Conservation (phyloP, 2,329 filamentous ascomycete species). For the Fusarium mexicanum region DNA sequence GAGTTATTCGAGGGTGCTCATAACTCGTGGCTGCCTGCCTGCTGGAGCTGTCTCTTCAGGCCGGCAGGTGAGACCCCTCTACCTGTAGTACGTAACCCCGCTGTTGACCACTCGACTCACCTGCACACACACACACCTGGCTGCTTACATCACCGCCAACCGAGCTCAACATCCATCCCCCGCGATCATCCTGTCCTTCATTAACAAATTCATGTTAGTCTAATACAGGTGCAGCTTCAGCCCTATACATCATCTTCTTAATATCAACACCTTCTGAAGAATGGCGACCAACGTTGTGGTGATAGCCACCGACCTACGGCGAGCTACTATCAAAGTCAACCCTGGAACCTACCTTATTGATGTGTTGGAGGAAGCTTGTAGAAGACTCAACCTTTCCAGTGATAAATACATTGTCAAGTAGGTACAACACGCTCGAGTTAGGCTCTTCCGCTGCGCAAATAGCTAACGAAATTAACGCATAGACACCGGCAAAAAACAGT, state of each 20-base stretch:
- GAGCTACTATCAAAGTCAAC: constrained; percentile 83
- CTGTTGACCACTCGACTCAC: constrained; percentile 1
- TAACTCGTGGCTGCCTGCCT: constrained; percentile 19
- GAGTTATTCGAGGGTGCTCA: background rate
- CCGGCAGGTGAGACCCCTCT: background rate
- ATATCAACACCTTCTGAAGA: background rate
- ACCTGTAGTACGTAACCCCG: constrained; percentile 16
- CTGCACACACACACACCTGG: background rate
- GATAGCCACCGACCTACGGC: constrained; percentile 80
- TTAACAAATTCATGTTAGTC: background rate
- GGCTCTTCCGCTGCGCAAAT: background rate
- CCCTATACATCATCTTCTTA: background rate
- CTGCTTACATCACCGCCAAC: constrained; percentile 35
- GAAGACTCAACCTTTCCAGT: constrained; percentile 77
- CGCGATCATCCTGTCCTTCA: constrained; percentile 8
- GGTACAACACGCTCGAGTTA: constrained; percentile 25
- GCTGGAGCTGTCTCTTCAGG: background rate
- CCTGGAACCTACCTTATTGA: constrained; percentile 85
- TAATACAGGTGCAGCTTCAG: background rate
- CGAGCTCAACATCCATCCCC: constrained; percentile 20
- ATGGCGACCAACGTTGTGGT: constrained; percentile 94
- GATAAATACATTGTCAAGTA: constrained; percentile 86
- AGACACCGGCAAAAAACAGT: constrained; percentile 86
- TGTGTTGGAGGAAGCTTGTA: constrained; percentile 86
- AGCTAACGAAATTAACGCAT: background rate